Evolutionary conservation across 441 rosid species (phyloP), one percentile per base, ranked within the genome.

Genomic region (Corymbia citriodora): DNA sequence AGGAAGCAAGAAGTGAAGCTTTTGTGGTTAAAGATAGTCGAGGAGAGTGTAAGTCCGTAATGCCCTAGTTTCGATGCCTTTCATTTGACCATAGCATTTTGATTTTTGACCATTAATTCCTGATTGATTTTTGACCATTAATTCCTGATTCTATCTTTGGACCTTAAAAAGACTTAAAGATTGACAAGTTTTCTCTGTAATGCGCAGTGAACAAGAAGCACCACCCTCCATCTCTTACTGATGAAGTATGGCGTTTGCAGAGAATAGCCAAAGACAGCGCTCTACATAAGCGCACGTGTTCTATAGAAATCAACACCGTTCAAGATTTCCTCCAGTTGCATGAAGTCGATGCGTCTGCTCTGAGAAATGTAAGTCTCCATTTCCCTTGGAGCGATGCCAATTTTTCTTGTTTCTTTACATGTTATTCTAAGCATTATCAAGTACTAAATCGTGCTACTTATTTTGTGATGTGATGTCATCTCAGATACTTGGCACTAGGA

Each of bases 1-100:
- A 92, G 89, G 99, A 96, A 92, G 99, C 97, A 6, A 94, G 91
- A 88, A 98, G 97, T 40, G 94, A 93, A 90, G 93, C 98, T 15
- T 97, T 98, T 61, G 63, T 81, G 0, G 99, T 97, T 87, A 96
- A 94, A 94, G 99, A 98, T 89, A 97, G 95, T 36, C 95, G 99
- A 0, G 99, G 99, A 87, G 98, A 94, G 90, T 36, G 99, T 98
- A 94, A 94, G 96, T 89, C 86, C 7, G 72, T 18, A 29, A 63
- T 63, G 70, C 82, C 52, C n/a, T 8, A 10, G 7, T 12, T 63
- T 88, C 50, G 72, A 70, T 6, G 72, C 72, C 53, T 36, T 65
- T 65, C 72, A 7, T 65, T 65, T n/a, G 33, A 15, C 72, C 7
- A 65, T 65, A n/a, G 9, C 33, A 63, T 63, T 29, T 63, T 63